Conservation (phyloP, 768 basidiomycete genomes). For the Dacryopinax primogenitus region DNA sequence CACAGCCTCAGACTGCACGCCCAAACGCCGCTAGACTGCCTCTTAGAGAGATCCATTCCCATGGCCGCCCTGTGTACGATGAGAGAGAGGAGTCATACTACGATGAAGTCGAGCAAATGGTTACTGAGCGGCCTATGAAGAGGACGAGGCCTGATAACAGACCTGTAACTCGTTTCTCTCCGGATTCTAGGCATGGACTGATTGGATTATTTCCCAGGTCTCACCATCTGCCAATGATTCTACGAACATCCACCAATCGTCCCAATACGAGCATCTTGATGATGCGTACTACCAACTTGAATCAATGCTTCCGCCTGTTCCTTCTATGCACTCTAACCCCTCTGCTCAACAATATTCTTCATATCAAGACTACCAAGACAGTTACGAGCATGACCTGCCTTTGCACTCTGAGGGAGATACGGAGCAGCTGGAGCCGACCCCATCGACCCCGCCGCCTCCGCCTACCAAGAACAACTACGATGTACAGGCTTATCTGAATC, state of each 20-base stretch:
- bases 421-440: neutral
- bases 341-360: neutral
- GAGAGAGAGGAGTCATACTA: neutral
- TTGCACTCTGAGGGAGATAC: neutral
- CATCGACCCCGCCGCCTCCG: neutral
- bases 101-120: neutral
- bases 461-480: neutral
- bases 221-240: neutral
- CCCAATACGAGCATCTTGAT: too few relatives aligned
- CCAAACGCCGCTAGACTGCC: neutral
- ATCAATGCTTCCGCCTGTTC: too few relatives aligned
- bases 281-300: too few relatives aligned
- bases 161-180: neutral
- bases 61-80: neutral
- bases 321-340: slow-evolving; percentile 12
- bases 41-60: neutral
- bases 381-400: neutral
- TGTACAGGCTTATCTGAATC: neutral
- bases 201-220: neutral
- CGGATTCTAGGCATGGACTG: neutral
- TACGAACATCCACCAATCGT: too few relatives aligned
- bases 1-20: neutral
- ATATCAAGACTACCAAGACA: neutral
- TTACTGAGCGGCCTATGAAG: neutral
- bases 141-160: neutral